A percentile compares a stretch with the other conserved stretches of the same genome.
phyloP scores from a whole-genome alignment of 2,329 filamentous ascomycete genomes.

The Cladophialophora yegresii region DNA sequence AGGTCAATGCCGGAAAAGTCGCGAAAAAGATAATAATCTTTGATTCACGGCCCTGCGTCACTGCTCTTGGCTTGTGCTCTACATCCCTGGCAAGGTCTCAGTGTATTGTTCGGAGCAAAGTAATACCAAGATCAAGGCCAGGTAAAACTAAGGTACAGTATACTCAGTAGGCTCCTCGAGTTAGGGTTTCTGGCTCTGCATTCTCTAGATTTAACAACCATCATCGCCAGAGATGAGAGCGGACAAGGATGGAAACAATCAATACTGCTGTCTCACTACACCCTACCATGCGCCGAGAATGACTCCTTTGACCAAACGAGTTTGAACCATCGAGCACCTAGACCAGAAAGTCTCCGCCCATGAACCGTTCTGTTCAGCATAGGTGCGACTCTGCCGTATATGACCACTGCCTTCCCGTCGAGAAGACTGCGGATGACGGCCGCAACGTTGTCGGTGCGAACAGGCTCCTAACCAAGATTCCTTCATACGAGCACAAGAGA shows the following conservation, averaged over 20 bases:
- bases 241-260: not conserved
- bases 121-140: not conserved
- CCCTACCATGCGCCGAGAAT: conserved; percentile 3
- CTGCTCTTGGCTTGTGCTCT: no score
- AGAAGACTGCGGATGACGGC: not conserved
- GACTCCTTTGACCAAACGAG: not conserved
- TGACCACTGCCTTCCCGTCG: not conserved
- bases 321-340: not conserved
- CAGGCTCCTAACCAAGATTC: not conserved
- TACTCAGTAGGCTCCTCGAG: not conserved
- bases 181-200: not conserved
- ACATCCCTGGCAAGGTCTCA: no score
- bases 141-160: not conserved
- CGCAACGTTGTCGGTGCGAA: not conserved
- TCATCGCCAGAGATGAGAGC: not conserved
- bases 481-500: not conserved
- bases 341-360: not conserved
- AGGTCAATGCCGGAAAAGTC: no score
- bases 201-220: not conserved
- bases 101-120: no score
- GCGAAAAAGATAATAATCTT: no score
- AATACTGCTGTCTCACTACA: conserved; percentile 1
- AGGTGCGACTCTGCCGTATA: not conserved
- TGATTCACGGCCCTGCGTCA: no score
- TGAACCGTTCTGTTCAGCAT: not conserved